These are phyloP conservation scores for Hippophae tibetana DNA, from an alignment of 306 rosid species.

Conservation along the genomic window DNA sequence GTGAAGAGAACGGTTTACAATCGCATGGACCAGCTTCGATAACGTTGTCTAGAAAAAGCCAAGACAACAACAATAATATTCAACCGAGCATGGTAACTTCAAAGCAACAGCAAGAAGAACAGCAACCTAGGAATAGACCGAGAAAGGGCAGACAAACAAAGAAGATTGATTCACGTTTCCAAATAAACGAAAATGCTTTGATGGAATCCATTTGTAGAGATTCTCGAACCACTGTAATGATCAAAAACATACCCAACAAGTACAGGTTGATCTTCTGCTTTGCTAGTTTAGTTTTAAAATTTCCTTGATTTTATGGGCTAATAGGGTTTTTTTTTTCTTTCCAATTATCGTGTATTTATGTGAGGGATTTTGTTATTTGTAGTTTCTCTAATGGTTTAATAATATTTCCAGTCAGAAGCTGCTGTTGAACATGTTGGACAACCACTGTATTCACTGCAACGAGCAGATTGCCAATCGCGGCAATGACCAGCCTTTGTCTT, in stretches of 20 bases:
- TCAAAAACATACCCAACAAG: constrained; percentile 92
- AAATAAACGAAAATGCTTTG: constrained; percentile 49
- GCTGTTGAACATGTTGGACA: constrained; percentile 83
- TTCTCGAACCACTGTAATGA: constrained; percentile 81
- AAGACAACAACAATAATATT: background rate
- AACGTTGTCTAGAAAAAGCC: constrained; percentile 18
- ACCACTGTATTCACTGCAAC: constrained; percentile 88
- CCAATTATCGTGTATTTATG: background rate
- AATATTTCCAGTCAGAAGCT: constrained; percentile 60
- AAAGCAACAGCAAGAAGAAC: constrained; percentile 22
- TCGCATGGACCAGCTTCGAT: constrained; percentile 2
- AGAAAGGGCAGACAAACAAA: constrained; percentile 54
- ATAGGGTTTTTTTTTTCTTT: background rate
- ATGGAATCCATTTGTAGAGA: constrained; percentile 39
- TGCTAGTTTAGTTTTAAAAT: background rate
- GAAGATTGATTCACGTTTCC: constrained; percentile 51
- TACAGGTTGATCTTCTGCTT: constrained; percentile 51
- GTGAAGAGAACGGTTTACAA: constrained; percentile 18
- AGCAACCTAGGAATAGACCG: constrained; percentile 20
- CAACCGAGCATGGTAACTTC: background rate
- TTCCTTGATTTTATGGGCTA: background rate
- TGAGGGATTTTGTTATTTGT: background rate
- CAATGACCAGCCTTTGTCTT: constrained; percentile 53
- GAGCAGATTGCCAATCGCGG: constrained; percentile 45
- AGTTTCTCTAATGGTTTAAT: constrained; percentile 2